A percentile compares a stretch with the other conserved stretches of the same genome.
Conservation (phyloP, 257 asterid species). For the Solanum habrochaites region DNA sequence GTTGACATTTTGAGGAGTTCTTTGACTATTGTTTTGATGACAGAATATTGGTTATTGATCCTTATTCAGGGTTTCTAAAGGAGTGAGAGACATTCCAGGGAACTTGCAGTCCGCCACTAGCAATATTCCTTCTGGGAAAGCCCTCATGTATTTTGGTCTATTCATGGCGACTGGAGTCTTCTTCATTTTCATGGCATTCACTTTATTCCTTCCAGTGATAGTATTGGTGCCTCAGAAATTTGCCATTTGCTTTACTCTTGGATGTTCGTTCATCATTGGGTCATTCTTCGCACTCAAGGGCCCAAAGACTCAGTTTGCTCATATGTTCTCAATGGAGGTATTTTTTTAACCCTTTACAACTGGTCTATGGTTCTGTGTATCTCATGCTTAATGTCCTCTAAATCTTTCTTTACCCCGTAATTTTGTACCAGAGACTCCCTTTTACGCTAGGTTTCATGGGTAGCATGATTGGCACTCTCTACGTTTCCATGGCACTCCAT, state of each 20-base stretch:
- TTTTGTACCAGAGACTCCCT: slow-evolving; percentile 69
- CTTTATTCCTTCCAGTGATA: slow-evolving; percentile 83
- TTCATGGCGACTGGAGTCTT: slow-evolving; percentile 74
- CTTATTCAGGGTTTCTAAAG: slow-evolving; percentile 65
- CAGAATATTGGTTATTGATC: not conserved
- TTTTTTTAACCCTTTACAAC: not conserved
- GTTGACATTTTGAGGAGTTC: not conserved
- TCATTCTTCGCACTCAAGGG: slow-evolving; percentile 92
- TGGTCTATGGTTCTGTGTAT: not conserved
- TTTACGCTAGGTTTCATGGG: slow-evolving; percentile 82
- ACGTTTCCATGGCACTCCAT: slow-evolving; percentile 92
- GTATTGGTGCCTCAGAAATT: slow-evolving; percentile 90
- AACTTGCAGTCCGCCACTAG: slow-evolving; percentile 95
- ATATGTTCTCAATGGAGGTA: slow-evolving; percentile 91
- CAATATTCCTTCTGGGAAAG: slow-evolving; percentile 82
- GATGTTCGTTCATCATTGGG: slow-evolving; percentile 74
- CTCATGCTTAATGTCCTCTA: slow-evolving; percentile 5
- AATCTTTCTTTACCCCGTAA: not conserved
- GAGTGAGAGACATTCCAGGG: slow-evolving; percentile 84
- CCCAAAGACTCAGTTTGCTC: slow-evolving; percentile 65
- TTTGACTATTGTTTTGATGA: not conserved
- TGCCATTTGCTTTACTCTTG: slow-evolving; percentile 78
- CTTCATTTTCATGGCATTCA: slow-evolving; percentile 80
- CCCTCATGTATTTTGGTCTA: slow-evolving; percentile 80
- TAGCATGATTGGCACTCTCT: slow-evolving; percentile 84